Evolutionary conservation across 139 green algal genomes (phyloP).

Genomic region (Chlamydomonas schloesseri): DNA sequence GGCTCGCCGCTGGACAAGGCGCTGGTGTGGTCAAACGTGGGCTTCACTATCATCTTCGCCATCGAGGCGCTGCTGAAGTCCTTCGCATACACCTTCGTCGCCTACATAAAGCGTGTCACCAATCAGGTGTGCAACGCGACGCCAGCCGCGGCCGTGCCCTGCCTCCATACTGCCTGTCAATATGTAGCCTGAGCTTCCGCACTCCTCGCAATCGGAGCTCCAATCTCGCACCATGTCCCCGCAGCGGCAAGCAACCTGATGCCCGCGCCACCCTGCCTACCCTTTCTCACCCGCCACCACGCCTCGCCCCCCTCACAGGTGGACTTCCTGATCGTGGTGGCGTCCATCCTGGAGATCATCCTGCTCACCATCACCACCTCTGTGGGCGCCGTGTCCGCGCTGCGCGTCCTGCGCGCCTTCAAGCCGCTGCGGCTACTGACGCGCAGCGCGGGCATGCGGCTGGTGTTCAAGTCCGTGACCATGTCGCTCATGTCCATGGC

Average conservation of each 20-base stretch:
- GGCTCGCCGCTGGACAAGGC: slow-evolving; percentile 31
- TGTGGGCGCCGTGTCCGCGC: slow-evolving; percentile 45
- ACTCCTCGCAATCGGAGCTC: no score
- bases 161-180: no score
- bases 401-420: slow-evolving; percentile 78
- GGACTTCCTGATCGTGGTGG: slow-evolving; percentile 81
- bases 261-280: no score
- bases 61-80: slow-evolving; percentile 75
- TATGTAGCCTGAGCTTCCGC: no score
- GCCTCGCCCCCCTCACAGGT: no score
- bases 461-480: slow-evolving; percentile 65
- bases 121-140: slow-evolving; percentile 47
- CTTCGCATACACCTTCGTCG: slow-evolving; percentile 75
- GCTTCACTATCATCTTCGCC: slow-evolving; percentile 54
- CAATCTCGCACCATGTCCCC: no score
- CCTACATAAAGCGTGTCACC: slow-evolving; percentile 73
- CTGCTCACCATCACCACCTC: slow-evolving; percentile 36
- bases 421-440: slow-evolving; percentile 83
- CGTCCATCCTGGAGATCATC: slow-evolving; percentile 52
- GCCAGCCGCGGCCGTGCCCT: no score
- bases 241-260: no score
- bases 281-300: no score
- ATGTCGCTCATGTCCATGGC: slow-evolving; percentile 70
- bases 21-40: slow-evolving; percentile 51
- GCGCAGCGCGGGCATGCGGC: slow-evolving; percentile 75